Base-by-base conservation (phyloP, 768 basidiomycete genomes). In the Boletales sp. region DNA sequence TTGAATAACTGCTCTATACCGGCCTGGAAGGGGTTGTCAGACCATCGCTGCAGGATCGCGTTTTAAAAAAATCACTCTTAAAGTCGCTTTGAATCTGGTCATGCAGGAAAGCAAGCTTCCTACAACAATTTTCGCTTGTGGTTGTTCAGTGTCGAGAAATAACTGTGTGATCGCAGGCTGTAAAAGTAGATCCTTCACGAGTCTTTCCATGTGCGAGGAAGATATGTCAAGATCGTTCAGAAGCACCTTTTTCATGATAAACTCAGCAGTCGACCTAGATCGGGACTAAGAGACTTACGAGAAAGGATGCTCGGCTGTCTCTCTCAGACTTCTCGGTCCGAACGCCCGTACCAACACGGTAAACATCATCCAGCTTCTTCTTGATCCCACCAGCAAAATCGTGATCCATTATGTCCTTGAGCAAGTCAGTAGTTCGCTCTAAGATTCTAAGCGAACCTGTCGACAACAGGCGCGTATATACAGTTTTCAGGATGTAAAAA, bases 191-290 rank as follows among this genome's bases (percentile, higher is more conserved):
- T 94, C 90, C 48, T 77, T 80, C 6, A 83, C 70, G 18, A 99
- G 74, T 41, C 88, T 82, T 46, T 94, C 91, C 66, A 94, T 80
- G 70, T 99, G 94, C 7, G 83, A 87, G 4, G 84, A 84, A 3
- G 94, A 97, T 15, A 93, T 67, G 65, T 97, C 94, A n/a, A 99
- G 75, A 66, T 99, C 93, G 64, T 99, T 99, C 44, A 98, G 73
- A 40, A 89, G 78, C 33, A 85, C 86, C 95, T 28, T 28, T 98
- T 62, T 18, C 12, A 18, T 11, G 41, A 46, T 9, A 11, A 18
- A 41, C 57, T 15, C 44, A 50, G 28, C 19, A 39, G 28, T 35
- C 3, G 25, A 11, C 6, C 18, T 2, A 17, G 32, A 21, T 3
- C 14, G 4, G 46, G 48, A 28, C 17, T 18, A 38, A 30, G 4